Percentiles rank a stretch among this genome's conserved stretches.
Conservation (phyloP, 23 red algal genomes). For the Agarophyton chilense region DNA sequence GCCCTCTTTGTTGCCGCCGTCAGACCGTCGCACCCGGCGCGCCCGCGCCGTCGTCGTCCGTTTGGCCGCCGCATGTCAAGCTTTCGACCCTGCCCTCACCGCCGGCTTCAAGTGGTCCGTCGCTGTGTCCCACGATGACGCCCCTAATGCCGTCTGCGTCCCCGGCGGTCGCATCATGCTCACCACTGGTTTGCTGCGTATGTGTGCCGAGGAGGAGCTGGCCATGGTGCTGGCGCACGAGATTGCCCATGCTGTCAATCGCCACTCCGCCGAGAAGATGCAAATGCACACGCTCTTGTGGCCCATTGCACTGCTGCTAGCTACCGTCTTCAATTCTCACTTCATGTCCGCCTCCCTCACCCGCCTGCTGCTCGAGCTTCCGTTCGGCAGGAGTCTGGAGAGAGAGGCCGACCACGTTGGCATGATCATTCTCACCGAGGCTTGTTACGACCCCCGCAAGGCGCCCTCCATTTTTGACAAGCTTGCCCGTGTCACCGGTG, state of each 20-base stretch:
- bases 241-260: conserved; percentile 87
- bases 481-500: conserved; percentile 34
- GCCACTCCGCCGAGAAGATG: conserved; percentile 92
- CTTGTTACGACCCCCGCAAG: conserved; percentile 89
- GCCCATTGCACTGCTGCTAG: conserved; percentile 56
- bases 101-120: conserved; percentile 87
- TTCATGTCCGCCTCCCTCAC: conserved; percentile 60
- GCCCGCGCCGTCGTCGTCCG: conserved; percentile 55
- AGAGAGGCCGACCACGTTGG: conserved; percentile 93
- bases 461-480: conserved; percentile 76
- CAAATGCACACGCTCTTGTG: conserved; percentile 72
- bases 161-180: conserved; percentile 91
- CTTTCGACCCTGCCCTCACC: conserved; percentile 24
- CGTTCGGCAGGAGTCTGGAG: conserved; percentile 81
- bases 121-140: conserved; percentile 68
- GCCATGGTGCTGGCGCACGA: conserved; percentile 92
- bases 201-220: conserved; percentile 75
- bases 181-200: conserved; percentile 81
- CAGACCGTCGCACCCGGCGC: conserved; percentile 43
- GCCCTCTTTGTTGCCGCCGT: background rate
- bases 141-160: conserved; percentile 91
- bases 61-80: conserved; percentile 57
- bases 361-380: conserved; percentile 68
- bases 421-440: conserved; percentile 68
- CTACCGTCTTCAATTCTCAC: conserved; percentile 61